Base-by-base conservation (phyloP, 805 yeast genomes). In the Barnettozyma siamensis region DNA sequence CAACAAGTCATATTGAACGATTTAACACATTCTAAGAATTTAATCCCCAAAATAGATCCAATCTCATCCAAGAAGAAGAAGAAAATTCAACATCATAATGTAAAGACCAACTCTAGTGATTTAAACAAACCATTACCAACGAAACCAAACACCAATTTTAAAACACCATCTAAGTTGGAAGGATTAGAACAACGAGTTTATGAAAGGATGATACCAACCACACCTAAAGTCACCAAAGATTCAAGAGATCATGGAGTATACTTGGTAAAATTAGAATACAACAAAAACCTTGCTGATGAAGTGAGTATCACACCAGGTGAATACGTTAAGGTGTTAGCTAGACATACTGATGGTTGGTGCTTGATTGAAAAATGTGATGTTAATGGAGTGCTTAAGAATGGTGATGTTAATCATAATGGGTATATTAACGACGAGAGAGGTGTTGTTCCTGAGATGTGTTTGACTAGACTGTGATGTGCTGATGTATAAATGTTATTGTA, bases 261-360 rank as follows among this genome's bases (percentile, higher is more conserved):
- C 35, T 37, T 31, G 16, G 70, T 62, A 1, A 35, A 37, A 0
- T 43, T 47, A 16, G 43, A 42, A 3, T 67, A 66, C 39, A 23
- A 37, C 2, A 63, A 68, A 21, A 57, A 49, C 13, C 49, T 68
- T 24, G 51, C 65, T 5, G 72, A 66, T 53, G 73, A 68, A 40
- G 53, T 68, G 10, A 42, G 46, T 12, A 49, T 67, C 6, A 7
- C 31, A 1, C 32, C 35, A 3, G 69, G 67, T 3, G 72, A 66
- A 26, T 50, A 31, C 40, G 61, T 63, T 9, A 55, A 54, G 44
- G 50, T 67, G 1, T 42, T 67, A 7, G 68, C 70, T 2, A 58
- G 60, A 15, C 73, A 68, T 49, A 63, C 69, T 2, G 73, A 68
- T 47, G 71, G 72, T 4, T 68, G 73, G 73, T 67, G 70, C 42